A percentile compares a stretch with the other conserved stretches of the same genome.
Evolutionary conservation across 2,329 filamentous ascomycete species (phyloP).

Genomic region (Nannizziopsis barbatae): DNA sequence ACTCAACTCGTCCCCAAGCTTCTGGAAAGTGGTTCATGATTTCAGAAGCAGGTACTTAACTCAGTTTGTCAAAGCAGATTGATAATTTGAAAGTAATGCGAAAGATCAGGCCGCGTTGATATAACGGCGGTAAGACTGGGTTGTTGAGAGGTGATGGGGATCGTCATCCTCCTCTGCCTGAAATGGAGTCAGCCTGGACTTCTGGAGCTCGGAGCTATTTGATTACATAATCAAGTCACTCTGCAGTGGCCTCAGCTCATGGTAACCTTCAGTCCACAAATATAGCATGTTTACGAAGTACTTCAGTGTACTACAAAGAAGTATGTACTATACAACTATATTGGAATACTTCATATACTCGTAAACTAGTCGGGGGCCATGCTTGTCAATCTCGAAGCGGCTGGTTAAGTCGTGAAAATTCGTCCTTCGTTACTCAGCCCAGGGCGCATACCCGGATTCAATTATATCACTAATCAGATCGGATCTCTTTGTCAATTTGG

Average conservation of each 20-base stretch:
- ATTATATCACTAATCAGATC: too few species aligned
- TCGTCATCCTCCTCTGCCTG: slow-evolving; percentile 7
- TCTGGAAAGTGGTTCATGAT: slow-evolving; percentile 55
- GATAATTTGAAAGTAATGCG: neutral
- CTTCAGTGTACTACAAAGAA: too few species aligned
- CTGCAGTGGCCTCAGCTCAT: too few species aligned
- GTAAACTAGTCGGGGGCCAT: too few species aligned
- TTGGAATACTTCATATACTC: too few species aligned
- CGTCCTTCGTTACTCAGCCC: too few species aligned
- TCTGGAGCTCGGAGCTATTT: neutral
- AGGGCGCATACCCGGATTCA: too few species aligned
- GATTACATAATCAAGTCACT: neutral
- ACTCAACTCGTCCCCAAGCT: slow-evolving; percentile 54
- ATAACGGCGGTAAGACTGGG: neutral
- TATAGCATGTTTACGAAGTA: too few species aligned
- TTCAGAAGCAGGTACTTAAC: neutral
- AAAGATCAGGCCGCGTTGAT: slow-evolving; percentile 6
- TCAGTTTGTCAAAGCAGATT: neutral
- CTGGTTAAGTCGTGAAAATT: neutral
- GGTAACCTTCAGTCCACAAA: too few species aligned
- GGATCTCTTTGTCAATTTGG: too few species aligned
- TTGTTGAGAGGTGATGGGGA: neutral
- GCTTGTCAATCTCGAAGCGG: neutral
- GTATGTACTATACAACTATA: too few species aligned
- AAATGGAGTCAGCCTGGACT: neutral